Evolutionary conservation across 1,139 yeast genomes (phyloP).

Genomic region (Suhomyces maxii): DNA sequence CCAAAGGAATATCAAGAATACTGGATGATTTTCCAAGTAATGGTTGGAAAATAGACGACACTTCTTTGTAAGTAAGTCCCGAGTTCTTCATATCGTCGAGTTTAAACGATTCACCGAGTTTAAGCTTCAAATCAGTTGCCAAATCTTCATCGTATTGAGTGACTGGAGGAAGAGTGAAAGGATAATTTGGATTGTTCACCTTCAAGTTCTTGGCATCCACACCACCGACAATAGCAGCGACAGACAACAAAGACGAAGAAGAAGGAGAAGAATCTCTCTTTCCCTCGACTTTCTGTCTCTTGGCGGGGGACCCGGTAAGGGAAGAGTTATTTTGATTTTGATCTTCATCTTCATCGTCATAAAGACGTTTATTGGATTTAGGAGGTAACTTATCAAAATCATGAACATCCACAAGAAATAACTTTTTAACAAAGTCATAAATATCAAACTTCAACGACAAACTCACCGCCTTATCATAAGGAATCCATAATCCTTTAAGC

Average conservation of each 20-base stretch:
- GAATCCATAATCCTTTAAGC: constrained; percentile 44
- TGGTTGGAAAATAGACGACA: constrained; percentile 17
- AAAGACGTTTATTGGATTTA: constrained; percentile 19
- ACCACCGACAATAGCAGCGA: constrained; percentile 1
- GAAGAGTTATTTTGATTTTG: constrained; percentile 14
- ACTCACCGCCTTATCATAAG: constrained; percentile 46
- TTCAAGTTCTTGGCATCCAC: background rate
- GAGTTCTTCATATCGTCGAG: constrained; percentile 16
- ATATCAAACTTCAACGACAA: constrained; percentile 44
- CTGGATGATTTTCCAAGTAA: constrained; percentile 14
- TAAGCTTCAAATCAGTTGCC: constrained; percentile 20
- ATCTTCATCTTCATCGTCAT: constrained; percentile 17
- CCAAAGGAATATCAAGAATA: constrained; percentile 41
- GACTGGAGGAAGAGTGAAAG: constrained; percentile 23
- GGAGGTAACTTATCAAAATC: constrained; percentile 47
- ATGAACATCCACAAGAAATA: constrained; percentile 48
- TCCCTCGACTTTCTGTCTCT: constrained; percentile 14
- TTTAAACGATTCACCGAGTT: constrained; percentile 24
- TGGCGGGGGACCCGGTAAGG: constrained; percentile 19
- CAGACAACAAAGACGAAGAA: no score
- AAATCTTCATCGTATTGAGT: constrained; percentile 19
- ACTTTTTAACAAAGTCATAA: constrained; percentile 39
- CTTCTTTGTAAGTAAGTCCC: constrained; percentile 13
- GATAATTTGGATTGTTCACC: constrained; percentile 19
- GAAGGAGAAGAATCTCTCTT: constrained; percentile 4